A percentile compares a stretch with the other conserved stretches of the same genome.
Conservation (phyloP, 148 eudicot genomes). For the Pouteria glomerata region DNA sequence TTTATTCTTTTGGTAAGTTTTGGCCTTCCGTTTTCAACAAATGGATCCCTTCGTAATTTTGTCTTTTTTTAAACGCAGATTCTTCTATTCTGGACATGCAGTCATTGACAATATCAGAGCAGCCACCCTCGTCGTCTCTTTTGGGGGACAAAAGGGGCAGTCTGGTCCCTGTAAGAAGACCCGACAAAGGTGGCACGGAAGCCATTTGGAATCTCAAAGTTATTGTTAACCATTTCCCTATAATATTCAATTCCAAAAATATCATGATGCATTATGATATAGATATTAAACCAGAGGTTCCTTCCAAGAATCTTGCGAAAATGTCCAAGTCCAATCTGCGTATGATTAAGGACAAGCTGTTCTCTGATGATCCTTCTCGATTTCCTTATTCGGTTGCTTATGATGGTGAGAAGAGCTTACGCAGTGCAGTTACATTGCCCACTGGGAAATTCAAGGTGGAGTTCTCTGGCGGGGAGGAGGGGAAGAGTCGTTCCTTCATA, state of each 20-base stretch:
- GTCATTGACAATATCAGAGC: constrained; percentile 17
- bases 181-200: constrained; percentile 42
- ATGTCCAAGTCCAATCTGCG: constrained; percentile 32
- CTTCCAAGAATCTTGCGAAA: constrained; percentile 25
- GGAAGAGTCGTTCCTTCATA: constrained; percentile 24
- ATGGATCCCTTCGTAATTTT: not conserved
- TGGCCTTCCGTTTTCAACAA: too few relatives aligned
- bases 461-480: constrained; percentile 38
- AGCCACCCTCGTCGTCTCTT: not conserved
- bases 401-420: constrained; percentile 72
- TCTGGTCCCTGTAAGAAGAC: constrained; percentile 43
- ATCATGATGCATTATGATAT: constrained; percentile 54
- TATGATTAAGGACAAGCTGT: constrained; percentile 44
- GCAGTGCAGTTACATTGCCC: constrained; percentile 46
- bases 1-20: not conserved
- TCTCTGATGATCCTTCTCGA: constrained; percentile 21
- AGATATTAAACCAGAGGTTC: constrained; percentile 36
- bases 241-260: constrained; percentile 31
- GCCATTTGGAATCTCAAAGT: constrained; percentile 25
- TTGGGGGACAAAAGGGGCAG: constrained; percentile 10
- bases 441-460: constrained; percentile 40
- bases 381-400: constrained; percentile 46
- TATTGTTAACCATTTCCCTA: constrained; percentile 58
- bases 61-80: not conserved
- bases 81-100: constrained; percentile 16